These are phyloP conservation scores for Triticum dicoccoides DNA, from an alignment of 176 grass and related monocot species.

Conservation along the genomic window DNA sequence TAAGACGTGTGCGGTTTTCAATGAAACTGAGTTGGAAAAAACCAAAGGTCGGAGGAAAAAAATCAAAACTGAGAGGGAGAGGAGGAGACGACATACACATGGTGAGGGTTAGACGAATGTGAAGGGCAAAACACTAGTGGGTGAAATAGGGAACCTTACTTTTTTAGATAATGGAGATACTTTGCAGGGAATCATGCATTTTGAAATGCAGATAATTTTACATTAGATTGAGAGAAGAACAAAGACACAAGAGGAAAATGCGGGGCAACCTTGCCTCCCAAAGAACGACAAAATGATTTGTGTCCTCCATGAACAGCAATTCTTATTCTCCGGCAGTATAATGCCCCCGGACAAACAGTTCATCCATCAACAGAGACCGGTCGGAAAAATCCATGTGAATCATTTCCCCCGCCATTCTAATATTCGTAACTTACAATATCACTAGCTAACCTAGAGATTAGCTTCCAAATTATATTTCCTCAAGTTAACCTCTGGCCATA, in stretches of 20 bases:
- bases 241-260: neutral
- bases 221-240: neutral
- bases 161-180: too few relatives aligned
- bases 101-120: too few relatives aligned
- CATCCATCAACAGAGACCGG: neutral
- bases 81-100: too few relatives aligned
- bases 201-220: too few relatives aligned
- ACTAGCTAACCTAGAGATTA: neutral
- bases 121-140: too few relatives aligned
- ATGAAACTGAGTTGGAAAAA: too few relatives aligned
- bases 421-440: neutral
- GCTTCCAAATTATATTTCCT: neutral
- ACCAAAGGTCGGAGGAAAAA: too few relatives aligned
- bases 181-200: too few relatives aligned
- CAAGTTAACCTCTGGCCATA: too few relatives aligned
- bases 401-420: neutral
- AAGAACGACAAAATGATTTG: slow-evolving; percentile 21
- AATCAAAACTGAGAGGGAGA: too few relatives aligned
- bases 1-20: too few relatives aligned
- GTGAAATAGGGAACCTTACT: too few relatives aligned
- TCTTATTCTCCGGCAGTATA: neutral
- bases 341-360: neutral
- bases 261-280: neutral
- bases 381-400: slow-evolving; percentile 8
- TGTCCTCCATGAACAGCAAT: neutral